Evolutionary conservation across 305 asterid species (phyloP), one percentile per base, ranked within the genome.

Genomic region (Salvia sclarea): DNA sequence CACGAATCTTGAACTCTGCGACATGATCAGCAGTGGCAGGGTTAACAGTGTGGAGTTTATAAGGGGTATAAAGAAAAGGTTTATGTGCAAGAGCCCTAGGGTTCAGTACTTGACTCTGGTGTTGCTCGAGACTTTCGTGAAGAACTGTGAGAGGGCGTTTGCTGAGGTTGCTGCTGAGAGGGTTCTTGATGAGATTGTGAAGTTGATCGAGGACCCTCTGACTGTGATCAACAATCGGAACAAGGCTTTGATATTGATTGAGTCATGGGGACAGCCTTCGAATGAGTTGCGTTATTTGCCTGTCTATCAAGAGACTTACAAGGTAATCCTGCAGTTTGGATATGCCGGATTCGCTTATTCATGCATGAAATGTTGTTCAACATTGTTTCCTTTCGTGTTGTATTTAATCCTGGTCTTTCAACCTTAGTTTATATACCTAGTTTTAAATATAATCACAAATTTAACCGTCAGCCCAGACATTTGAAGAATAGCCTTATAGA

Each of bases 121-220:
- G 59, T 80, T 90, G 79, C 96, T 90, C 30, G 97, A 90, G 76
- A 86, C 96, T 66, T 80, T 90, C 55, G 88, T 76, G 18, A 88
- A 88, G 79, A 90, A 90, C 31, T 88, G 97, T 40, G 96, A 90
- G 76, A 85, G 78, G 82, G 95, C 89, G 0, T 88, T 90, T 74
- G 76, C 96, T 0, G 97, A 90, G 84, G 81, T 90, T 69, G 96
- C 97, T 2, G 84, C 91, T 33, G 97, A 90, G 82, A 86, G 86
- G 78, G 81, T 90, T 47, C 90, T 88, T 12, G 97, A 90, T 78
- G 97, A 90, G 86, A 90, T 90, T 88, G 96, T 88, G 82, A 88
- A 85, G 82, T 50, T 90, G 88, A 83, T 88, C 69, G 96, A 88
- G 63, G 90, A 86, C 74, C 96, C 96, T 53, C 90, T 72, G 62